phyloP scores from a whole-genome alignment of 192 early-diverging fungal species.

The Umbelopsis isabellina region DNA sequence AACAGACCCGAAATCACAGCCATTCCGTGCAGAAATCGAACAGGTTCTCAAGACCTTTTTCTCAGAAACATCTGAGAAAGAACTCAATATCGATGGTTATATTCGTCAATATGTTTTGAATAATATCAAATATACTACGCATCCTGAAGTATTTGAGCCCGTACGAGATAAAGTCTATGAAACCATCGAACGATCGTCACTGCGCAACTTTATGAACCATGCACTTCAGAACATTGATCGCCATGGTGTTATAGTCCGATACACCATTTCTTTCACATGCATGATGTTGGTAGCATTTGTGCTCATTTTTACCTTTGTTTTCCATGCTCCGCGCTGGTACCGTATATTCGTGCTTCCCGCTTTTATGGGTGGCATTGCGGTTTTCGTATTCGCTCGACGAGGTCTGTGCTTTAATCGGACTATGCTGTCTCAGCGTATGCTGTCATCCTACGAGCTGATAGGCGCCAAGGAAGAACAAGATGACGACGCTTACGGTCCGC shows the following conservation, averaged over 20 bases:
- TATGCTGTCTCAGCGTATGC: neutral
- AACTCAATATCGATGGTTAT: slow-evolving; percentile 18
- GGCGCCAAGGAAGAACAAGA: neutral
- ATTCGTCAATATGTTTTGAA: slow-evolving; percentile 9
- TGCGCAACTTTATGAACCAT: slow-evolving; percentile 16
- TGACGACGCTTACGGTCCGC: neutral
- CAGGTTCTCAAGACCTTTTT: slow-evolving; percentile 20
- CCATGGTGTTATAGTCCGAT: slow-evolving; percentile 15
- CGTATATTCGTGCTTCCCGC: slow-evolving; percentile 14
- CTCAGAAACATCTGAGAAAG: slow-evolving; percentile 4
- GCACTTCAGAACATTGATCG: slow-evolving; percentile 21
- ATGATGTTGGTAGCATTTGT: neutral
- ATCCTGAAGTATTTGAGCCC: slow-evolving; percentile 23
- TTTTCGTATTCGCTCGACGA: neutral
- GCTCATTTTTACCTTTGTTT: slow-evolving; percentile 18
- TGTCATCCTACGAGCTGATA: slow-evolving; percentile 6
- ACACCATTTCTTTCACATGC: neutral
- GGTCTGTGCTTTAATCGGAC: slow-evolving; percentile 17
- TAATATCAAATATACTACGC: slow-evolving; percentile 7
- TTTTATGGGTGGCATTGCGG: neutral
- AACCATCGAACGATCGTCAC: slow-evolving; percentile 21
- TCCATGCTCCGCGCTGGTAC: slow-evolving; percentile 24
- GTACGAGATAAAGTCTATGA: slow-evolving; percentile 14
- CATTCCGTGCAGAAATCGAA: slow-evolving; percentile 24
- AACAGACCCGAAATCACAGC: slow-evolving; percentile 8